Percentiles rank a stretch among this genome's conserved stretches.
Conservation (phyloP, 371 early-diverging fungal species). For the Rhizopus sp. region DNA sequence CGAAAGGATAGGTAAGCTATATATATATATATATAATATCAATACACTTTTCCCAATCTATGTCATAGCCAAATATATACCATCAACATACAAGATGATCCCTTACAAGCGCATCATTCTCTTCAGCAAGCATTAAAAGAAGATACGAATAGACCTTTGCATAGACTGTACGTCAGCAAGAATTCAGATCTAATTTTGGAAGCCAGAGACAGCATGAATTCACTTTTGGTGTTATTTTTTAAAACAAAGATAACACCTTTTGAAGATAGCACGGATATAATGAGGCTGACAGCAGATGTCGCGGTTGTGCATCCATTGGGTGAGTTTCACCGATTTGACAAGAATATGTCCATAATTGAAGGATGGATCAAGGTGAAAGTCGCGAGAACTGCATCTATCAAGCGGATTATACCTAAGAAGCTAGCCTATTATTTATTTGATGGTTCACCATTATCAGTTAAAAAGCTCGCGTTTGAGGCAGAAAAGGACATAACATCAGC, state of each 20-base stretch:
- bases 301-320: slow-evolving; percentile 38
- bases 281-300: slow-evolving; percentile 24
- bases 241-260: slow-evolving; percentile 10
- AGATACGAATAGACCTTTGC: slow-evolving; percentile 2
- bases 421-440: slow-evolving; percentile 6
- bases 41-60: neutral
- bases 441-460: neutral
- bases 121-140: neutral
- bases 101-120: slow-evolving; percentile 6
- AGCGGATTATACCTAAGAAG: neutral
- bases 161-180: slow-evolving; percentile 36
- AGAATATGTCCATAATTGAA: neutral
- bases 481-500: slow-evolving; percentile 4
- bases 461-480: slow-evolving; percentile 1
- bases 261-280: slow-evolving; percentile 6
- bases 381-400: neutral
- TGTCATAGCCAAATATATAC: slow-evolving; percentile 10
- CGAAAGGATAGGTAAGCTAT: slow-evolving; percentile 11
- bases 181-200: slow-evolving; percentile 30
- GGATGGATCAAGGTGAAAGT: slow-evolving; percentile 31
- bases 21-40: neutral
- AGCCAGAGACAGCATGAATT: slow-evolving; percentile 25
- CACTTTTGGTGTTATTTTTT: slow-evolving; percentile 24
- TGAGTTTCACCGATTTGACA: slow-evolving; percentile 23
- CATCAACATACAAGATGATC: slow-evolving; percentile 7